Base-by-base conservation (phyloP, 2,329 filamentous ascomycete species). In the Gaeumannomyces tritici region DNA sequence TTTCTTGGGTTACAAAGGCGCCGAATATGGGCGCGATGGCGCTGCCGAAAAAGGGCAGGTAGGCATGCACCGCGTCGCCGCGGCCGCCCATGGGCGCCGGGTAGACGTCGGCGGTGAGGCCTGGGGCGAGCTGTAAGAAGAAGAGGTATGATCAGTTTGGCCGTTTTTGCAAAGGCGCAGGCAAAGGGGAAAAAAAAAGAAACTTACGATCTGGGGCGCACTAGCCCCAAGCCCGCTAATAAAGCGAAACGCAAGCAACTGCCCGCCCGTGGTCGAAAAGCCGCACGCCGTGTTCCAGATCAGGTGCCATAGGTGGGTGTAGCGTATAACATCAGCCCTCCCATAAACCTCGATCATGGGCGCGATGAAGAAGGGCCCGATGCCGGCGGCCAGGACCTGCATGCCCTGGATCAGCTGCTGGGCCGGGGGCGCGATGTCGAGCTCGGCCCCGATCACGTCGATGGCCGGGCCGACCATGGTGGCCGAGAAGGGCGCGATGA, bases 11-110 rank as follows among this genome's bases (percentile, higher is more conserved):
- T 28, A 90, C 85, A 69, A 86, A 89, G 0, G 84, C 86, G 12
- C 86, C 87, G 0, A 81, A 80, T 1, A 90, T 83, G 0, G 87
- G 88, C 0, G 87, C 87, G 4, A 89, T 74, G 0, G 84, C 84
- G 4, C 87, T 87, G 0, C 87, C 87, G 0, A 89, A 79, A 0
- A 90, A 76, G 0, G 87, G 87, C 13, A 72, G 72, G 24, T 72
- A 64, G 15, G 70, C 68, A 66, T 75, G 78, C 57, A 74, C 67
- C 7, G 75, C 71, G 73, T 78, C 76, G 56, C 74, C 78, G 1
- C 67, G 68, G 4, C 78, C 79, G 51, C 79, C 73, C 65, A 80
- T 72, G 51, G 80, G 77, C 4, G 73, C 72, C 7, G 73, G 73
- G 68, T 80, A 77, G 57, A 80, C 72, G 67, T 84, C 82, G n/a